phyloP scores from a whole-genome alignment of 2,329 filamentous ascomycete species.

The Simplicillium sp. region DNA sequence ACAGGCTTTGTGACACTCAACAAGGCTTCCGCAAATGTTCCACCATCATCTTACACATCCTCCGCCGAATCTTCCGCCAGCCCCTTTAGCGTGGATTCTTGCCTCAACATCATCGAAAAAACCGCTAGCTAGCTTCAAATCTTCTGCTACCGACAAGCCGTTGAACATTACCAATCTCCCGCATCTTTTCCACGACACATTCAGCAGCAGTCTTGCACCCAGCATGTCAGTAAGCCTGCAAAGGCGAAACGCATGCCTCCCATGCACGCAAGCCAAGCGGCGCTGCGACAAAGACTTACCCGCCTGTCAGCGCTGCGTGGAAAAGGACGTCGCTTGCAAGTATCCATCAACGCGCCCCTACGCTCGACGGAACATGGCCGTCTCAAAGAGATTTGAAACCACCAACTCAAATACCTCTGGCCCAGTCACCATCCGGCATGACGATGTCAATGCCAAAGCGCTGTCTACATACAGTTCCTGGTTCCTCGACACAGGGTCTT shows the following conservation, averaged over 20 bases:
- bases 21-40: too few relatives aligned
- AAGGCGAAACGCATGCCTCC: slow-evolving; percentile 22
- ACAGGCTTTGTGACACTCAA: too few relatives aligned
- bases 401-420: not conserved
- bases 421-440: too few relatives aligned
- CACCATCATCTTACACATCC: too few relatives aligned
- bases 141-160: too few relatives aligned
- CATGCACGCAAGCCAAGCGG: slow-evolving; percentile 25
- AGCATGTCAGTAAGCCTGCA: slow-evolving; percentile 4
- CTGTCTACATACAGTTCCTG: slow-evolving; percentile 2
- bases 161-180: not conserved
- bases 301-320: slow-evolving; percentile 20
- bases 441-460: not conserved
- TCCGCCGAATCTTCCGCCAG: too few relatives aligned
- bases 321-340: slow-evolving; percentile 14
- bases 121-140: too few relatives aligned
- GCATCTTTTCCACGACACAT: not conserved
- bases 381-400: not conserved
- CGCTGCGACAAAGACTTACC: slow-evolving; percentile 25
- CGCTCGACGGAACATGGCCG: not conserved
- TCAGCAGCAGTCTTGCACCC: slow-evolving; percentile 3
- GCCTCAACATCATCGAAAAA: too few relatives aligned
- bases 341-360: slow-evolving; percentile 11
- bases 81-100: too few relatives aligned
- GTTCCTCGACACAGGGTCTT: slow-evolving; percentile 11